A percentile compares a stretch with the other conserved stretches of the same genome.
These are phyloP conservation scores for Suillus hirtellus DNA, from an alignment of 768 basidiomycete genomes.

Conservation along the genomic window DNA sequence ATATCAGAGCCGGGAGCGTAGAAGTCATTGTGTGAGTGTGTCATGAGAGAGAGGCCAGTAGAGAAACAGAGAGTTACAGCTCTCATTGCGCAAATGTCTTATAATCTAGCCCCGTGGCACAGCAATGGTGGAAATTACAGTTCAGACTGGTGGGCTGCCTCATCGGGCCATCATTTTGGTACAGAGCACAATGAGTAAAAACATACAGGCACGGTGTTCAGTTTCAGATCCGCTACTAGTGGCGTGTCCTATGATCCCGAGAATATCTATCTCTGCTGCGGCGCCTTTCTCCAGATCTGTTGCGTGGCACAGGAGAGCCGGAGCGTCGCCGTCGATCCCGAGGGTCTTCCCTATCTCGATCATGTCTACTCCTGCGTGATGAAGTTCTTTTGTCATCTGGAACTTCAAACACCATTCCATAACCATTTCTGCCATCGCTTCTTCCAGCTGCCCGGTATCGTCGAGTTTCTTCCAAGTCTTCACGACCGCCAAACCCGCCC, in stretches of 20 bases:
- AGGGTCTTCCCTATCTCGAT: slow-evolving; percentile 35
- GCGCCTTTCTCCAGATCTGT: slow-evolving; percentile 24
- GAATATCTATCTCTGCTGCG: slow-evolving; percentile 39
- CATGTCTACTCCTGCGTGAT: slow-evolving; percentile 51
- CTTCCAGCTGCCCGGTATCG: slow-evolving; percentile 51
- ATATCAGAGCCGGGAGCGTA: slow-evolving; percentile 53
- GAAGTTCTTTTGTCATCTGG: slow-evolving; percentile 34
- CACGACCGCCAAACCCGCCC: slow-evolving; percentile 66
- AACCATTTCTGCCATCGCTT: slow-evolving; percentile 38
- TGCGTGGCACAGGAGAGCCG: slow-evolving; percentile 23
- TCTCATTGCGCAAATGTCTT: slow-evolving; percentile 6
- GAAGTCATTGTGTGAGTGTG: slow-evolving; percentile 36
- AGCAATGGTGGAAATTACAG: slow-evolving; percentile 2
- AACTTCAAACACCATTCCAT: slow-evolving; percentile 88
- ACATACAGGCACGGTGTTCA: slow-evolving; percentile 24
- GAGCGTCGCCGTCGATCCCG: slow-evolving; percentile 27
- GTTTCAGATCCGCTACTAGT: slow-evolving; percentile 23
- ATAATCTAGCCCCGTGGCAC: neutral
- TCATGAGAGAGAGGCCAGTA: slow-evolving; percentile 25
- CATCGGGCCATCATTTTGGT: slow-evolving; percentile 6
- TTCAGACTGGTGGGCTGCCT: neutral
- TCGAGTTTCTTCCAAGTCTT: slow-evolving; percentile 72
- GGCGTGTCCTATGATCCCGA: slow-evolving; percentile 34
- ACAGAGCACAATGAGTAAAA: slow-evolving; percentile 9
- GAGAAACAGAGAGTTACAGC: slow-evolving; percentile 15